Evolutionary conservation across 768 basidiomycete species (phyloP), one percentile per base, ranked within the genome.

Genomic region (Auricularia heimuer): DNA sequence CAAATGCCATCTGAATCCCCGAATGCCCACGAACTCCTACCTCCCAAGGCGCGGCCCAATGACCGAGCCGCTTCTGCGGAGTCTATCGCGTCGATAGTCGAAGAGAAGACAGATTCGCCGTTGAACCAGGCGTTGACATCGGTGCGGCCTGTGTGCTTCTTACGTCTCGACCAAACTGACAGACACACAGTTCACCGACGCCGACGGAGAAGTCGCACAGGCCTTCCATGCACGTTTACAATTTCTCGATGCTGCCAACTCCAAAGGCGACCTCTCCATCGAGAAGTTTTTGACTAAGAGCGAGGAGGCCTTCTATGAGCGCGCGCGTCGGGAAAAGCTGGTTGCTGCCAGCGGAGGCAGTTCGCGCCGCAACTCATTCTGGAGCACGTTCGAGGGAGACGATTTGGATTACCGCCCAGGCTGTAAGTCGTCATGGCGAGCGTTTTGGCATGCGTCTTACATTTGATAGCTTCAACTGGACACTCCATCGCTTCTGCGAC

Each of bases 101-200:
- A 94, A 67, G 94, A 96, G 70, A 96, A 96, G 79, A 79, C 81
- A 1, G 89, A 89, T 67, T 94, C 94, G 29, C 94, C 94, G 11
- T 78, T 96, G 66, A 97, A 97, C 79, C 96, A 95, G 76, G 92
- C 94, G 11, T 92, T 93, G 70, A 88, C 88, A 63, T 88, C 92
- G 66, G 91, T 93, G 71, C 68, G 84, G 76, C 21, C 68, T 33
- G 29, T 3, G 14, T 58, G 37, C 12, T 14, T 4, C 39, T 56
- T 24, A 36, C 21, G 24, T 34, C 3, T 24, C 45, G 64, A 67
- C 65, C 33, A 12, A 60, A 67, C n/a, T 3, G 21, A 45, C 47
- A 33, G 65, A 62, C 64, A 67, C 54, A 66, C 62, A 94, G 89
- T 97, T 97, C 76, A 96, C 94, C 24, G 94, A 96, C 74, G 82